Conservation (phyloP, 352 stramenopile genomes). For the Phytophthora idaei region DNA sequence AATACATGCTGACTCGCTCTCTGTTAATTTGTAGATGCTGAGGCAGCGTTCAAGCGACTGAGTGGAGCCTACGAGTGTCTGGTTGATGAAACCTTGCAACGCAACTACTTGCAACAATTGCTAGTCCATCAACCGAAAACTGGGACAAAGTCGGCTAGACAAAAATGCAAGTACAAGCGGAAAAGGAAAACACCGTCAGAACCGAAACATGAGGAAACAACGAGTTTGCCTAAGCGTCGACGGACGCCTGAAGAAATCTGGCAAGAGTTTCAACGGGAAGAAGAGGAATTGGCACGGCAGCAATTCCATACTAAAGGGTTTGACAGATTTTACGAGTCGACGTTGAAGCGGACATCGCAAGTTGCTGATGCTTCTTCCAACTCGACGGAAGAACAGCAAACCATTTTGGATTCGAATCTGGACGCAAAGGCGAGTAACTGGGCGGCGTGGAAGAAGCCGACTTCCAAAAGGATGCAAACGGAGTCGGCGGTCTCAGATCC, state of each 20-base stretch:
- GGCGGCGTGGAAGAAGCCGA: slow-evolving; percentile 41
- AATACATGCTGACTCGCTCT: not conserved
- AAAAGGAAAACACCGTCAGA: slow-evolving; percentile 17
- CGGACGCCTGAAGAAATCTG: slow-evolving; percentile 74
- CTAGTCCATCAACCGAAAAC: slow-evolving; percentile 4
- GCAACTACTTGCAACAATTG: slow-evolving; percentile 55
- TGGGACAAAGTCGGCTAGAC: slow-evolving; percentile 7
- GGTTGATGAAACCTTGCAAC: slow-evolving; percentile 47
- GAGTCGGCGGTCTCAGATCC: not conserved
- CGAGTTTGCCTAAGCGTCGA: slow-evolving; percentile 18
- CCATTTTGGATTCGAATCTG: slow-evolving; percentile 46
- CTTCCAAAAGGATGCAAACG: slow-evolving; percentile 1
- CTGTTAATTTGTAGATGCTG: slow-evolving; percentile 48
- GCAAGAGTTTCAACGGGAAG: slow-evolving; percentile 68
- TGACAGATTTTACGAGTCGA: slow-evolving; percentile 52
- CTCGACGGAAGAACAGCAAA: slow-evolving; percentile 26
- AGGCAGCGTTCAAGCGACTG: slow-evolving; percentile 80
- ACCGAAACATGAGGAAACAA: slow-evolving; percentile 1
- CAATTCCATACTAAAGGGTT: slow-evolving; percentile 74
- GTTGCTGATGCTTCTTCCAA: not conserved
- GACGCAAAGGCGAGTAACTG: slow-evolving; percentile 48
- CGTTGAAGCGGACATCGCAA: not conserved
- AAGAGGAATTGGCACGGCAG: slow-evolving; percentile 61
- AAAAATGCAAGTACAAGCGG: slow-evolving; percentile 26
- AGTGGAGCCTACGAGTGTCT: slow-evolving; percentile 83